Conservation (phyloP, 352 stramenopile genomes). For the Phytophthora ramorum region DNA sequence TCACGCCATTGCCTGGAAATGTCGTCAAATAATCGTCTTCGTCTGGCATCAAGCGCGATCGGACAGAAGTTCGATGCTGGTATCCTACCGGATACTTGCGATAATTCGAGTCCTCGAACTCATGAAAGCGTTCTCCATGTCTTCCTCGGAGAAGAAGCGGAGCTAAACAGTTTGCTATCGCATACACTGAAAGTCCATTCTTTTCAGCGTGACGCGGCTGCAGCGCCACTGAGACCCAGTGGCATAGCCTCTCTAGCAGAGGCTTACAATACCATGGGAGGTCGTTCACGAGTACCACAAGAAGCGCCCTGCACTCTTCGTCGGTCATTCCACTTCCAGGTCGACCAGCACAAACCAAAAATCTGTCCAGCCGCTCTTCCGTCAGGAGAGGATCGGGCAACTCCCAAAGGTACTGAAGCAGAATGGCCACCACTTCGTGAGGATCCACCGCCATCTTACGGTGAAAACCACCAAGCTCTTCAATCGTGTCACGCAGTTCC, state of each 20-base stretch:
- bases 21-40: conserved; percentile 46
- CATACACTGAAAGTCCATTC: conserved; percentile 75
- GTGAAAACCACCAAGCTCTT: conserved; percentile 84
- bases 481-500: conserved; percentile 81
- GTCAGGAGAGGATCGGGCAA: conserved; percentile 81
- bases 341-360: conserved; percentile 55
- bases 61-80: conserved; percentile 57
- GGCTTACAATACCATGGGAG: conserved; percentile 85
- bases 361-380: conserved; percentile 73
- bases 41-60: conserved; percentile 59
- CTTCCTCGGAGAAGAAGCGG: conserved; percentile 66
- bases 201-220: conserved; percentile 65
- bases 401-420: conserved; percentile 88
- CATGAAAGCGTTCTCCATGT: conserved; percentile 62
- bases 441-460: conserved; percentile 84
- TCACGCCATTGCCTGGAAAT: conserved; percentile 44
- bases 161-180: conserved; percentile 68
- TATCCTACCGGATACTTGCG: conserved; percentile 82
- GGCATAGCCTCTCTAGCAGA: conserved; percentile 73
- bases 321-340: conserved; percentile 46
- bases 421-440: conserved; percentile 79
- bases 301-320: conserved; percentile 63
- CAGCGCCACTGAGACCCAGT: conserved; percentile 68
- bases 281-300: conserved; percentile 81
- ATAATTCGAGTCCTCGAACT: conserved; percentile 68